These are phyloP conservation scores for Citrus medica DNA, from an alignment of 345 rosid species.

Conservation along the genomic window DNA sequence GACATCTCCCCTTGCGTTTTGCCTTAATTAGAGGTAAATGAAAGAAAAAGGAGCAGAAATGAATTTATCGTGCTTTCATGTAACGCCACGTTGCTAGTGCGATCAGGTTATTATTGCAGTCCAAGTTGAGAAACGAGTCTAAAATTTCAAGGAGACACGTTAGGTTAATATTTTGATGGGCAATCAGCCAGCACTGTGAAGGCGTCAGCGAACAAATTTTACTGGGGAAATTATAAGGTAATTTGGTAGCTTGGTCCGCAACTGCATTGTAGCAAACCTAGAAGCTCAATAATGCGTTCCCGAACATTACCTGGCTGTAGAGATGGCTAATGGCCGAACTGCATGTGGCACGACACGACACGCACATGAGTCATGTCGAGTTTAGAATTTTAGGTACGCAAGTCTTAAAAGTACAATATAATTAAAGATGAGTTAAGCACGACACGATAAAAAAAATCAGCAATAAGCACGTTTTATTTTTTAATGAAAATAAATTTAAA, in stretches of 20 bases:
- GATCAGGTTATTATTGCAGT: no score
- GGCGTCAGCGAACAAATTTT: no score
- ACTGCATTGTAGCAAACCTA: no score
- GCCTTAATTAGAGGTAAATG: background rate
- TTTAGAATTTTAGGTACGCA: accelerated
- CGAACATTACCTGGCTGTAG: no score
- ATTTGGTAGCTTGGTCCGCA: no score
- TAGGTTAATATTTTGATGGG: background rate
- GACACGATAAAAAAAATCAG: accelerated
- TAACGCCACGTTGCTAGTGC: background rate
- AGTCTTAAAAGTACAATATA: accelerated
- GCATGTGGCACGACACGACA: no score
- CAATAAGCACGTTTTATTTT: accelerated
- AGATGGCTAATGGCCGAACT: accelerated
- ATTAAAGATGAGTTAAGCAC: accelerated
- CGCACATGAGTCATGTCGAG: no score
- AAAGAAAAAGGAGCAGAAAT: background rate
- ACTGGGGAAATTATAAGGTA: no score
- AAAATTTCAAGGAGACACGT: background rate
- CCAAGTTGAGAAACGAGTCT: background rate
- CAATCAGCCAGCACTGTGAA: background rate
- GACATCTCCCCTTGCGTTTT: background rate
- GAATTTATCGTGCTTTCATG: background rate
- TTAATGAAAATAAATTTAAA: no score
- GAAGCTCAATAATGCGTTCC: background rate